phyloP scores from a whole-genome alignment of 2,329 filamentous ascomycete genomes.

The Colletotrichum gloeosporioides region DNA sequence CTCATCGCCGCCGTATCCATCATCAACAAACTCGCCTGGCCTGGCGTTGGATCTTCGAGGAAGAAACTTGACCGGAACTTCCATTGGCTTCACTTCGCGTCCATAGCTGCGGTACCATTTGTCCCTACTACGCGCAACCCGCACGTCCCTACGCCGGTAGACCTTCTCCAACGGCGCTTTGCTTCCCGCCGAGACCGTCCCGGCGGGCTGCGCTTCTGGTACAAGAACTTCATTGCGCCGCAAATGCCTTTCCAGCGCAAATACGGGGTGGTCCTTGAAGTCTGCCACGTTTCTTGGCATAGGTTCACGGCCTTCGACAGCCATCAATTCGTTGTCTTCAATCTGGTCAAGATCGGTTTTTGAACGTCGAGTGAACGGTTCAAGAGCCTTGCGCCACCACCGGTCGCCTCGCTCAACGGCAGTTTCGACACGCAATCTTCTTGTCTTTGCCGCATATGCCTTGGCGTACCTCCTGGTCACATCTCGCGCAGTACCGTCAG shows the following conservation, averaged over 20 bases:
- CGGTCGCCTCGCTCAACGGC: constrained; percentile 50
- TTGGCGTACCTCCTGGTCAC: constrained; percentile 89
- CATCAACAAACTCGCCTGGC: constrained; percentile 31
- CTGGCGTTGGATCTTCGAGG: constrained; percentile 48
- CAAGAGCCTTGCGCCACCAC: constrained; percentile 62
- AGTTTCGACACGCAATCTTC: constrained; percentile 77
- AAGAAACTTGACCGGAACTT: constrained; percentile 83
- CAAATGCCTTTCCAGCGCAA: constrained; percentile 85
- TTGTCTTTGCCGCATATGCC: constrained; percentile 88
- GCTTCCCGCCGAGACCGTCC: constrained; percentile 76
- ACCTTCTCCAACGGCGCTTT: constrained; percentile 73
- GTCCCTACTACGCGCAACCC: constrained; percentile 77
- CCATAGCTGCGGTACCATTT: constrained; percentile 87
- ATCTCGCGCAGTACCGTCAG: constrained; percentile 78
- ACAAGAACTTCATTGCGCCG: constrained; percentile 82
- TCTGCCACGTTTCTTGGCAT: constrained; percentile 88
- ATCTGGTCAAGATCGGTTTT: constrained; percentile 77
- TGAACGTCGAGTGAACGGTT: constrained; percentile 47
- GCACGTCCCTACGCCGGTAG: constrained; percentile 83
- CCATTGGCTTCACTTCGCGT: constrained; percentile 75
- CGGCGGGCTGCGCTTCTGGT: constrained; percentile 72
- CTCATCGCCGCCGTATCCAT: constrained; percentile 49
- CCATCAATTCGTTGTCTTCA: constrained; percentile 78
- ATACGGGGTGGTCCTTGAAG: constrained; percentile 85
- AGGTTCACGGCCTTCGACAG: constrained; percentile 75